A percentile compares a stretch with the other conserved stretches of the same genome.
Conservation (phyloP, 306 rosid genomes). For the Cucurbita maxima region DNA sequence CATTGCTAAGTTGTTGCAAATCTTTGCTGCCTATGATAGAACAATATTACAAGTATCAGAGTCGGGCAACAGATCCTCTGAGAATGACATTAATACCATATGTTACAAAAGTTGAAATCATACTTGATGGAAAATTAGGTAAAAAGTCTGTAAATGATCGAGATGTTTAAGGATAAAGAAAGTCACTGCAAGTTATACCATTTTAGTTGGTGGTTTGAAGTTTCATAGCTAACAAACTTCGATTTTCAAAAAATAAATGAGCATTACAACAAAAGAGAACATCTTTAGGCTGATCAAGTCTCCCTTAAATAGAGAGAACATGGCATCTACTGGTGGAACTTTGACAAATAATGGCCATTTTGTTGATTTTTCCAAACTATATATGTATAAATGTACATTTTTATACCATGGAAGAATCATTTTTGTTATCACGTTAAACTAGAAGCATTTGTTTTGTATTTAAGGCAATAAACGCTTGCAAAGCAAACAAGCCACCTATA, state of each 20-base stretch:
- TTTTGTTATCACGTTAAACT: not conserved
- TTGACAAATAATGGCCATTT: not conserved
- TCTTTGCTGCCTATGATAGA: conserved; percentile 68
- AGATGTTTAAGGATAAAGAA: not conserved
- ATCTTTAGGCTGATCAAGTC: not conserved
- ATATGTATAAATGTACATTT: not conserved
- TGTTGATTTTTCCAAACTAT: not conserved
- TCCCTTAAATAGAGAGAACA: not conserved
- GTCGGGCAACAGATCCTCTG: not conserved
- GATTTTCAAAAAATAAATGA: not conserved
- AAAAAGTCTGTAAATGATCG: not conserved
- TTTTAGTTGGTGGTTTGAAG: not conserved
- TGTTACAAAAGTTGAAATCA: not conserved
- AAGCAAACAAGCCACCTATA: not conserved
- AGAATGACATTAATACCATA: not conserved
- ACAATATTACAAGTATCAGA: conserved; percentile 2
- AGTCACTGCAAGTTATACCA: not conserved
- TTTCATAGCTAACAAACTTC: not conserved
- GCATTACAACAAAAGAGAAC: not conserved
- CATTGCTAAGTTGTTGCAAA: conserved; percentile 88
- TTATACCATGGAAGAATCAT: not conserved
- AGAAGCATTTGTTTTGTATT: not conserved
- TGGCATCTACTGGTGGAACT: not conserved
- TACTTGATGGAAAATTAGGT: not conserved
- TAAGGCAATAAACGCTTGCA: not conserved